Percentiles rank a stretch among this genome's conserved stretches.
Evolutionary conservation across 2,329 filamentous ascomycete genomes (phyloP).

Genomic region (Fusarium xyrophilum): DNA sequence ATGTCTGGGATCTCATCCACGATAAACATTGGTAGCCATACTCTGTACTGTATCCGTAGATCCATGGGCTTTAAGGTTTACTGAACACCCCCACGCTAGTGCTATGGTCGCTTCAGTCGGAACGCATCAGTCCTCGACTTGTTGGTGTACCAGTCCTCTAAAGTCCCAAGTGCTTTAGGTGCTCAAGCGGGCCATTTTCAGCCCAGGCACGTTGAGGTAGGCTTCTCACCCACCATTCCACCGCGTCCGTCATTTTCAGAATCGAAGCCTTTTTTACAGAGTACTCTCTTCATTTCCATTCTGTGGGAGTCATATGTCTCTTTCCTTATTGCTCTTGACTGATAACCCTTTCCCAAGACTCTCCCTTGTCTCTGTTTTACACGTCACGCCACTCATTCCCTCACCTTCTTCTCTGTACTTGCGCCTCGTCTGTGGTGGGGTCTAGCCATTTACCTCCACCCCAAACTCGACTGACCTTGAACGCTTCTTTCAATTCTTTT

Average conservation of each 20-base stretch:
- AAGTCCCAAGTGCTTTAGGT: constrained; percentile 8
- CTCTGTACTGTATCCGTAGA: not conserved
- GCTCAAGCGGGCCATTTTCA: constrained; percentile 26
- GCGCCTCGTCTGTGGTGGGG: constrained; percentile 26
- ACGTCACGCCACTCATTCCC: constrained; percentile 32
- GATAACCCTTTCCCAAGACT: not conserved
- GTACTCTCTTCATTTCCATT: constrained; percentile 10
- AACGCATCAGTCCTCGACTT: constrained; percentile 4
- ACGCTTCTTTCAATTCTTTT: constrained; percentile 25
- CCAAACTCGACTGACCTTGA: constrained; percentile 24
- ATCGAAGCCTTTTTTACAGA: not conserved
- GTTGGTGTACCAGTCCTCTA: constrained; percentile 12
- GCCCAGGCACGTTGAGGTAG: not conserved
- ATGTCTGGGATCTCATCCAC: not conserved
- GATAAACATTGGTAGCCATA: not conserved
- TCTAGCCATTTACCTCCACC: constrained; percentile 20
- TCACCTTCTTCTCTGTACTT: constrained; percentile 20
- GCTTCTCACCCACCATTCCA: constrained; percentile 11
- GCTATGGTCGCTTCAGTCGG: constrained; percentile 29
- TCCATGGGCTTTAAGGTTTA: not conserved
- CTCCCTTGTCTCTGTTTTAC: constrained; percentile 3
- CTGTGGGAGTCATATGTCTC: not conserved
- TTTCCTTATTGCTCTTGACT: not conserved
- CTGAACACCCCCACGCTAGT: constrained; percentile 1
- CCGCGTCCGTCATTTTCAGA: constrained; percentile 14